These are phyloP conservation scores for Stagonosporopsis chrysanthemi DNA, from an alignment of 2,329 filamentous ascomycete genomes.

Conservation along the genomic window DNA sequence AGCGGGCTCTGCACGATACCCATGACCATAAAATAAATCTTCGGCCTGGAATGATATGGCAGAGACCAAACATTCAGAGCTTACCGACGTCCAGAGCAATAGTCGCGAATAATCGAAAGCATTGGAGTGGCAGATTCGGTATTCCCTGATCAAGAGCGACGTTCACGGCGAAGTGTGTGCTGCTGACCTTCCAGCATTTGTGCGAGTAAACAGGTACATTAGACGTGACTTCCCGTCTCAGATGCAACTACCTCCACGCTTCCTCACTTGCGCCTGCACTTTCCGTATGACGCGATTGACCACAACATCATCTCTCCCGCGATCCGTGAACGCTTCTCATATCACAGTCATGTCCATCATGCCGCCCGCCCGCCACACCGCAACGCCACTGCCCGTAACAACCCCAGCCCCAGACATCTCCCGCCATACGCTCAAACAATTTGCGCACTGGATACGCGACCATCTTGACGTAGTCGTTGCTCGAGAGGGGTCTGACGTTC, in stretches of 20 bases:
- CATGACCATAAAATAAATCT: slow-evolving; percentile 1
- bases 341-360: background rate
- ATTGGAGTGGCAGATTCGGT: background rate
- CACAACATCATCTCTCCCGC: background rate
- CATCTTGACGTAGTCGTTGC: slow-evolving; percentile 56
- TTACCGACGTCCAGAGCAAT: background rate
- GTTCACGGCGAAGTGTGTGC: background rate
- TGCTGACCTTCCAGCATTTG: background rate
- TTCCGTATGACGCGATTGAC: background rate
- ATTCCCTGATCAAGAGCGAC: background rate
- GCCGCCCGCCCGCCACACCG: background rate
- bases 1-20: slow-evolving; percentile 19
- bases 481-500: slow-evolving; percentile 53
- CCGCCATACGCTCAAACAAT: slow-evolving; percentile 40
- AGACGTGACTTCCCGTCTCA: background rate
- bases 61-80: background rate
- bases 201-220: background rate
- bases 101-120: slow-evolving; percentile 5
- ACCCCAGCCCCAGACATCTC: background rate
- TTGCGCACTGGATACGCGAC: slow-evolving; percentile 57
- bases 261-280: background rate
- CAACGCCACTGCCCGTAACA: background rate
- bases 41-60: background rate
- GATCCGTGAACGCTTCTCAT: background rate
- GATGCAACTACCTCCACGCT: background rate